Evolutionary conservation across 2,329 filamentous ascomycete genomes (phyloP).

Genomic region (Pyrenophora tritici-repentis): DNA sequence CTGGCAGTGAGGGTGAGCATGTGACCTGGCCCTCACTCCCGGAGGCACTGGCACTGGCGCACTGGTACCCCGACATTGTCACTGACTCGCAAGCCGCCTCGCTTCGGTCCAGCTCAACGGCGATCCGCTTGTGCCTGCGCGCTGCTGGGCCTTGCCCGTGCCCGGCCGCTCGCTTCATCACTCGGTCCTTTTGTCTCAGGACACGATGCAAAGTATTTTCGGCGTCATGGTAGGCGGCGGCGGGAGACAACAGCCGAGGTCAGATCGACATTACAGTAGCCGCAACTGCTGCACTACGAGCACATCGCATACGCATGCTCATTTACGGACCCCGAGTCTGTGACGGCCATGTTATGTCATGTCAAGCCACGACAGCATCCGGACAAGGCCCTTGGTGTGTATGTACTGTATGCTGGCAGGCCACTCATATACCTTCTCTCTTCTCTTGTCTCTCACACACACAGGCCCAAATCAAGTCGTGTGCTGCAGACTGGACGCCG

Average conservation of each 20-base stretch:
- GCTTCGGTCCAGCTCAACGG: conserved; percentile 21
- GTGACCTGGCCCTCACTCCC: neutral
- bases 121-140: conserved; percentile 20
- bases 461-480: conserved; percentile 27
- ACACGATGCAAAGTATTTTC: conserved; percentile 10
- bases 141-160: conserved; percentile 14
- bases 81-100: conserved; percentile 20
- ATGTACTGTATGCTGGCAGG: conserved; percentile 1
- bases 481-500: conserved; percentile 27
- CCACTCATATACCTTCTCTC: too few relatives aligned
- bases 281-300: conserved; percentile 18
- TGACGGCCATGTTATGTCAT: conserved; percentile 24
- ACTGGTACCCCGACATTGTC: conserved; percentile 14
- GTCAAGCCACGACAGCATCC: conserved; percentile 24
- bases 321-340: conserved; percentile 19
- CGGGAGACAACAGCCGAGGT: conserved; percentile 14
- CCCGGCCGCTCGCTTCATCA: conserved; percentile 15
- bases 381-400: conserved; percentile 25
- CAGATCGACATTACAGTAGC: conserved; percentile 19
- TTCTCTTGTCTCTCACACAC: too few relatives aligned
- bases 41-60: conserved; percentile 2
- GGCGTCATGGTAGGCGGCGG: conserved; percentile 13
- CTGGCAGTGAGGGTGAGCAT: neutral
- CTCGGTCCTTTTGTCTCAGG: conserved; percentile 17
- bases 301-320: conserved; percentile 17